A percentile compares a stretch with the other conserved stretches of the same genome.
Conservation (phyloP, 306 rosid genomes). For the Elaeagnus macrophylla region DNA sequence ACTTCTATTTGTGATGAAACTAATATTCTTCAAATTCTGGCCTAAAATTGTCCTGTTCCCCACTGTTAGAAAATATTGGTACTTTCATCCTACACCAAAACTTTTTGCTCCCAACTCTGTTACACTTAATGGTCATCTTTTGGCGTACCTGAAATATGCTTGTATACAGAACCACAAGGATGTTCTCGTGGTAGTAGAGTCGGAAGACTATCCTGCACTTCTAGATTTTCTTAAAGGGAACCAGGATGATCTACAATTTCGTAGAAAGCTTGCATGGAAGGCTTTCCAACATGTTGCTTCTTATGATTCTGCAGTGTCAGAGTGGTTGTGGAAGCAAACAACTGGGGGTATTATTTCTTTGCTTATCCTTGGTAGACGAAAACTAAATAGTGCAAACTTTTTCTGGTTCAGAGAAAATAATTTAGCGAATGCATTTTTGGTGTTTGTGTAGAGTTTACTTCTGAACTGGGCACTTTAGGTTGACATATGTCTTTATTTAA, state of each 20-base stretch:
- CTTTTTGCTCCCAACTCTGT: no score
- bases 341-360: slow-evolving; percentile 40
- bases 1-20: background rate
- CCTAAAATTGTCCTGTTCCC: background rate
- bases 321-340: slow-evolving; percentile 95
- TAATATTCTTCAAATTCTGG: background rate
- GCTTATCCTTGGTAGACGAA: background rate
- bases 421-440: no score
- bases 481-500: no score
- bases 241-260: slow-evolving; percentile 51
- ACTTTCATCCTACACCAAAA: no score
- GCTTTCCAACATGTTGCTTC: slow-evolving; percentile 88
- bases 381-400: background rate
- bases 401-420: no score
- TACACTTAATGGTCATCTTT: background rate
- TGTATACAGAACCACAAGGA: slow-evolving; percentile 76
- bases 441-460: no score
- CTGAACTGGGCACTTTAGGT: no score
- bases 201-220: slow-evolving; percentile 71
- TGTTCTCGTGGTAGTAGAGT: slow-evolving; percentile 85
- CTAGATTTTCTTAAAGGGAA: slow-evolving; percentile 63
- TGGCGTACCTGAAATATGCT: slow-evolving; percentile 10
- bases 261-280: slow-evolving; percentile 86
- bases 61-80: background rate
- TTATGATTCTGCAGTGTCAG: slow-evolving; percentile 85